phyloP scores from a whole-genome alignment of 768 basidiomycete genomes.

The Galerina marginata region DNA sequence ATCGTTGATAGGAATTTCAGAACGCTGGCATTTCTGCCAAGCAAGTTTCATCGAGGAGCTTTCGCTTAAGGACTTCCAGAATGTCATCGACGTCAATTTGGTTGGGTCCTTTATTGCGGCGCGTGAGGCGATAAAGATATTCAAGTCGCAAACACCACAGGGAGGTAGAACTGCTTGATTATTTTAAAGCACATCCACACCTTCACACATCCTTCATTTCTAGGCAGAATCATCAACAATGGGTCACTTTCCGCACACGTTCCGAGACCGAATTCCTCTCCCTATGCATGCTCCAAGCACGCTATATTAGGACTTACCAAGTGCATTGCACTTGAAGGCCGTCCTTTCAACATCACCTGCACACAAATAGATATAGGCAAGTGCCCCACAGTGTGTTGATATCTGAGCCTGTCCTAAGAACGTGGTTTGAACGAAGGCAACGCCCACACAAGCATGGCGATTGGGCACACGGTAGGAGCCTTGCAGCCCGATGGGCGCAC shows the following conservation, averaged over 20 bases:
- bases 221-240: conserved; percentile 85
- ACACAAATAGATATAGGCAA: conserved; percentile 87
- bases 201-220: not conserved
- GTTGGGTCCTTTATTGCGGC: conserved; percentile 78
- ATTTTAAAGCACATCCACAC: not conserved
- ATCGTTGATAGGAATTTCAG: conserved; percentile 37
- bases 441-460: conserved; percentile 67
- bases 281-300: conserved; percentile 84
- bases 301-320: conserved; percentile 81
- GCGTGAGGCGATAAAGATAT: conserved; percentile 71
- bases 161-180: conserved; percentile 54
- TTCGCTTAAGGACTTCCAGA: conserved; percentile 63
- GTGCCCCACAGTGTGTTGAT: not conserved
- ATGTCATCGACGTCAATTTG: conserved; percentile 74
- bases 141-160: conserved; percentile 73
- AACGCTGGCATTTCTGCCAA: conserved; percentile 73
- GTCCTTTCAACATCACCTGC: conserved; percentile 72
- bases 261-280: conserved; percentile 64
- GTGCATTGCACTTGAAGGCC: conserved; percentile 77
- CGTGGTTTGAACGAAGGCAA: conserved; percentile 52
- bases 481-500: conserved; percentile 72
- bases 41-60: conserved; percentile 60
- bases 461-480: conserved; percentile 50
- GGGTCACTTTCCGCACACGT: conserved; percentile 77
- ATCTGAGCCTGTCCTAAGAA: not conserved